Evolutionary conservation across 345 rosid species (phyloP).

Genomic region (Corchorus olitorius): DNA sequence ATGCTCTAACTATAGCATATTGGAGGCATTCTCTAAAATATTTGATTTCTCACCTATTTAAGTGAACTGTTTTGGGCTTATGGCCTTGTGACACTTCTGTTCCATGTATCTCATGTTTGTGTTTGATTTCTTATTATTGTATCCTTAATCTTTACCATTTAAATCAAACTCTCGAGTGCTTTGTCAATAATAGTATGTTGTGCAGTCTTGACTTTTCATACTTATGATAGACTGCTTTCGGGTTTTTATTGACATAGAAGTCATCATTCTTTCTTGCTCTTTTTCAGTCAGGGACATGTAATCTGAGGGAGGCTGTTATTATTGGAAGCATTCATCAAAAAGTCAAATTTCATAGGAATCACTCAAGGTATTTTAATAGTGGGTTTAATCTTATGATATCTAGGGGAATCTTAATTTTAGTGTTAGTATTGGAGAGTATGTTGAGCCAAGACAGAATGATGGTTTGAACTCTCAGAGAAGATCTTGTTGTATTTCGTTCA

Average conservation of each 20-base stretch:
- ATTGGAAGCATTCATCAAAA: slow-evolving; percentile 85
- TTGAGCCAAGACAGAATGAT: neutral
- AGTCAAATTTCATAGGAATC: slow-evolving; percentile 81
- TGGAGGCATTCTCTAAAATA: neutral
- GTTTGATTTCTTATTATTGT: neutral
- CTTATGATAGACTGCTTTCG: neutral
- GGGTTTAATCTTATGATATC: neutral
- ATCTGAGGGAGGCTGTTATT: slow-evolving; percentile 89
- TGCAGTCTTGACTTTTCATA: neutral
- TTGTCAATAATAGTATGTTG: neutral
- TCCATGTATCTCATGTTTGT: too few relatives aligned
- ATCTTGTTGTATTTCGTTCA: neutral
- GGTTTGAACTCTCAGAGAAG: neutral
- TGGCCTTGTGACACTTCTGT: too few relatives aligned
- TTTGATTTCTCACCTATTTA: too few relatives aligned
- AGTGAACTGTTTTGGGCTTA: too few relatives aligned
- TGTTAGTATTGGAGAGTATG: neutral
- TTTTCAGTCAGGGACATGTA: slow-evolving; percentile 93
- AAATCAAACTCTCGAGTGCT: neutral
- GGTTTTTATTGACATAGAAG: neutral
- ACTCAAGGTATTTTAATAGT: slow-evolving; percentile 67
- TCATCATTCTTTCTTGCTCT: neutral
- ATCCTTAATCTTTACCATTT: neutral
- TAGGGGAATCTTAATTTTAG: neutral
- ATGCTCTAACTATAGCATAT: neutral